A percentile compares a stretch with the other conserved stretches of the same genome.
Conservation (phyloP, 2,329 filamentous ascomycete species). For the Paramyrothecium roridum region DNA sequence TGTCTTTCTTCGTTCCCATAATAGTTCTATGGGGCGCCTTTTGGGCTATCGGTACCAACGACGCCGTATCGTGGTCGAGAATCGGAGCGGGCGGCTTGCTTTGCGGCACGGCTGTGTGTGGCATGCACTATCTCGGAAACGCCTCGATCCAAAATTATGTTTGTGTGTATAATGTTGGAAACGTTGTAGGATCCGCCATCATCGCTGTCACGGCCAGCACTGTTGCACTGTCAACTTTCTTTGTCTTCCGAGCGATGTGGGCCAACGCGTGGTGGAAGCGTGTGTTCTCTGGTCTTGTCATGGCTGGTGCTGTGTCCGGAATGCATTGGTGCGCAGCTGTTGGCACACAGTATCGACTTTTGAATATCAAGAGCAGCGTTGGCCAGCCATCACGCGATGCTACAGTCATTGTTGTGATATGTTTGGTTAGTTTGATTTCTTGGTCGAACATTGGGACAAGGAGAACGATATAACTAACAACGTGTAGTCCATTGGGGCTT, state of each 20-base stretch:
- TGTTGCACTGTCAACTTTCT: conserved; percentile 71
- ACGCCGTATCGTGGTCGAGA: conserved; percentile 54
- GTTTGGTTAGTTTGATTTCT: conserved; percentile 49
- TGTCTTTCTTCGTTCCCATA: conserved; percentile 80
- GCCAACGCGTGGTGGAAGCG: conserved; percentile 77
- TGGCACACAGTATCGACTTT: conserved; percentile 65
- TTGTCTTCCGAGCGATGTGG: conserved; percentile 73
- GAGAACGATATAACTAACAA: conserved; percentile 1
- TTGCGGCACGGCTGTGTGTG: conserved; percentile 72
- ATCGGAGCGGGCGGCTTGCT: conserved; percentile 63
- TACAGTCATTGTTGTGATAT: conserved; percentile 71
- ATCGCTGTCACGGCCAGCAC: conserved; percentile 73
- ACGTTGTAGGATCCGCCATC: conserved; percentile 65
- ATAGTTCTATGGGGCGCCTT: conserved; percentile 72
- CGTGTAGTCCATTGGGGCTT: conserved; percentile 56
- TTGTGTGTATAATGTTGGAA: conserved; percentile 56
- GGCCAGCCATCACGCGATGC: conserved; percentile 54
- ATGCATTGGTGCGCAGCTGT: conserved; percentile 84
- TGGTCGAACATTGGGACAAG: neutral
- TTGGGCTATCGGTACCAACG: conserved; percentile 60
- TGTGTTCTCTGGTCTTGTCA: conserved; percentile 59
- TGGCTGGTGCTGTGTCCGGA: conserved; percentile 73
- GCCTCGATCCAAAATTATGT: conserved; percentile 75
- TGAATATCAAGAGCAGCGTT: conserved; percentile 30
- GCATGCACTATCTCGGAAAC: conserved; percentile 89